Evolutionary conservation across 2,329 filamentous ascomycete species (phyloP).

Genomic region (Xylaria sp.): DNA sequence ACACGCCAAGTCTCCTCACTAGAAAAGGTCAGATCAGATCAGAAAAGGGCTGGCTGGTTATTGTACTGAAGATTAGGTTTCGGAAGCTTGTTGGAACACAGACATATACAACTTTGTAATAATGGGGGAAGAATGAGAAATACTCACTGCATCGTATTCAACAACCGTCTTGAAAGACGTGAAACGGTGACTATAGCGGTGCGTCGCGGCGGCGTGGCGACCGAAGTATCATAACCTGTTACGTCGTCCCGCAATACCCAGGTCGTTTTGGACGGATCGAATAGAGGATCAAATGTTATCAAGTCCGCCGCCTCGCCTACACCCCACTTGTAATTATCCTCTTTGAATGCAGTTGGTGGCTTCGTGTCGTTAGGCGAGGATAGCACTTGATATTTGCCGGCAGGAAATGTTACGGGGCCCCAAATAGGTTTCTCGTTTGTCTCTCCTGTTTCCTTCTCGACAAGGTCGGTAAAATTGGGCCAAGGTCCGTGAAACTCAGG

Average conservation of each 20-base stretch:
- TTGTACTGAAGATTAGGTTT: neutral
- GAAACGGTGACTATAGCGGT: conserved; percentile 66
- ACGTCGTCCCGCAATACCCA: conserved; percentile 68
- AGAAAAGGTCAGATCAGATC: neutral
- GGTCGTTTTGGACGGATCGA: conserved; percentile 65
- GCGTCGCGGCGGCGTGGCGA: conserved; percentile 65
- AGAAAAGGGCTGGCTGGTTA: neutral
- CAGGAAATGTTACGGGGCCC: conserved; percentile 60
- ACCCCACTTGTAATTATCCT: conserved; percentile 71
- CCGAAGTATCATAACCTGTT: conserved; percentile 61
- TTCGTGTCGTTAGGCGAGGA: conserved; percentile 65
- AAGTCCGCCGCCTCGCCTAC: conserved; percentile 68
- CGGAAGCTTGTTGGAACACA: neutral
- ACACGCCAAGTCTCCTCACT: conserved; percentile 59
- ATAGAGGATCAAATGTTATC: conserved; percentile 69
- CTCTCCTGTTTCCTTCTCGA: conserved; percentile 57
- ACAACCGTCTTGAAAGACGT: conserved; percentile 62
- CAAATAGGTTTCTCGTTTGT: conserved; percentile 61
- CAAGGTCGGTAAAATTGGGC: conserved; percentile 66
- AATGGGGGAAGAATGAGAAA: neutral
- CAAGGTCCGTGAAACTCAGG: conserved; percentile 65
- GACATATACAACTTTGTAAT: neutral
- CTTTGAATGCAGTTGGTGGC: conserved; percentile 69
- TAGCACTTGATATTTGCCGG: conserved; percentile 61
- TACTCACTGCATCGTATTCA: conserved; percentile 63